Conservation (phyloP, 2,329 filamentous ascomycete genomes). For the Penicillium crustosum region DNA sequence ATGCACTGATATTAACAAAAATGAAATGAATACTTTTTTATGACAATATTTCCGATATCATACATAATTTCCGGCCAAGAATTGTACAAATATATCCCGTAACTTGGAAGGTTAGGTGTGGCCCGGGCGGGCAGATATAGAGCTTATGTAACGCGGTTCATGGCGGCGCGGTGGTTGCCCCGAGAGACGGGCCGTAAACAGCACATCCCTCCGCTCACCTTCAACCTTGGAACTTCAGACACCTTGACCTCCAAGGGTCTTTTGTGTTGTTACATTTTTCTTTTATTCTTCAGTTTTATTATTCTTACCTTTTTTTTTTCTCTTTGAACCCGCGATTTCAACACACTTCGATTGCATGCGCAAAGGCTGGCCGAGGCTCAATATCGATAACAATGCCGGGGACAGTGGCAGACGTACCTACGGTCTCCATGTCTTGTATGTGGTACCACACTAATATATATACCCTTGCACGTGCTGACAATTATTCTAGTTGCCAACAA, state of each 20-base stretch:
- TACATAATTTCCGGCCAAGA: neutral
- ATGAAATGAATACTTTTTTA: neutral
- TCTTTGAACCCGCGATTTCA: slow-evolving; percentile 12
- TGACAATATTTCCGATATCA: neutral
- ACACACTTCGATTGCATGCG: slow-evolving; percentile 26
- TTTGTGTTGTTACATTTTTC: slow-evolving; percentile 9
- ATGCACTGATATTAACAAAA: slow-evolving; percentile 7
- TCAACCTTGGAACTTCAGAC: slow-evolving; percentile 10
- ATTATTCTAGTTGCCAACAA: slow-evolving; percentile 78
- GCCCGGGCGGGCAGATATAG: no score
- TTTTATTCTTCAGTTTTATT: slow-evolving; percentile 6
- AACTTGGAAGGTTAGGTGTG: neutral
- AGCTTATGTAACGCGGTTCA: slow-evolving; percentile 16
- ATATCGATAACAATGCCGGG: slow-evolving; percentile 55
- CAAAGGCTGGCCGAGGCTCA: slow-evolving; percentile 41
- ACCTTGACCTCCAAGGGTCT: slow-evolving; percentile 24
- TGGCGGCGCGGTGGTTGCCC: slow-evolving; percentile 20
- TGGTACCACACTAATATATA: neutral
- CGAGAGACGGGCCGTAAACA: slow-evolving; percentile 29
- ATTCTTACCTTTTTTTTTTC: slow-evolving; percentile 10
- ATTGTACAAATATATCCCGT: neutral
- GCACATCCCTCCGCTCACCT: slow-evolving; percentile 19
- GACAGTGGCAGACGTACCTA: slow-evolving; percentile 61
- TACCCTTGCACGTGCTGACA: slow-evolving; percentile 4
- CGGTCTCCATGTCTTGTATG: slow-evolving; percentile 68